Conservation (phyloP, 345 rosid genomes). For the Rhodamnia argentea region DNA sequence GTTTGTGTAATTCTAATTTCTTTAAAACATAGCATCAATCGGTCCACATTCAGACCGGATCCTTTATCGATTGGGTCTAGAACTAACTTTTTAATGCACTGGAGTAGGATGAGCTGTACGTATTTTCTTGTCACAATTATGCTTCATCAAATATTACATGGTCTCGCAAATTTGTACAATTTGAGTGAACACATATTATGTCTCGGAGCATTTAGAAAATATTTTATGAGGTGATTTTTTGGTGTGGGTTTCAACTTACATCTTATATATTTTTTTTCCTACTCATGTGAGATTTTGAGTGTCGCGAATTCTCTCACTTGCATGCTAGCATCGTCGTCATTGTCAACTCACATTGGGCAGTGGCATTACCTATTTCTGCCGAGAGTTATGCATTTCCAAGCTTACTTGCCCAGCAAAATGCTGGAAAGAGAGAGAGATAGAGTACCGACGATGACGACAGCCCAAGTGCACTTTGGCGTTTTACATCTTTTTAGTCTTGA, state of each 20-base stretch:
- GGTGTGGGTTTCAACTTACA: not conserved
- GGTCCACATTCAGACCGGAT: not conserved
- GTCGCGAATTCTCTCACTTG: too few relatives aligned
- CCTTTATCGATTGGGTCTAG: not conserved
- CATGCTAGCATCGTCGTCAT: too few relatives aligned
- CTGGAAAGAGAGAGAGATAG: too few relatives aligned
- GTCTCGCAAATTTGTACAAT: not conserved
- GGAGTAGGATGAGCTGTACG: not conserved
- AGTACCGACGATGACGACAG: too few relatives aligned
- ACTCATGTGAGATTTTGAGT: not conserved
- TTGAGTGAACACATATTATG: not conserved
- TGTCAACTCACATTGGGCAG: too few relatives aligned
- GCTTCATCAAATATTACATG: not conserved
- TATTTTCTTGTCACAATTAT: not conserved
- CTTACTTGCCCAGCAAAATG: too few relatives aligned
- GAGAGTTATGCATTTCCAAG: too few relatives aligned
- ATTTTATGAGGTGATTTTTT: not conserved
- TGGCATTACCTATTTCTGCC: too few relatives aligned
- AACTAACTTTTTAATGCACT: not conserved
- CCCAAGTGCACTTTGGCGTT: not conserved
- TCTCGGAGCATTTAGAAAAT: not conserved
- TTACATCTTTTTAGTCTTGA: not conserved
- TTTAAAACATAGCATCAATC: not conserved
- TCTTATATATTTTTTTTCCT: too few relatives aligned
- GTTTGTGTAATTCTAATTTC: not conserved